Evolutionary conservation across 1,284 basidiomycete species (phyloP).

Genomic region (Omphalotus olearius): DNA sequence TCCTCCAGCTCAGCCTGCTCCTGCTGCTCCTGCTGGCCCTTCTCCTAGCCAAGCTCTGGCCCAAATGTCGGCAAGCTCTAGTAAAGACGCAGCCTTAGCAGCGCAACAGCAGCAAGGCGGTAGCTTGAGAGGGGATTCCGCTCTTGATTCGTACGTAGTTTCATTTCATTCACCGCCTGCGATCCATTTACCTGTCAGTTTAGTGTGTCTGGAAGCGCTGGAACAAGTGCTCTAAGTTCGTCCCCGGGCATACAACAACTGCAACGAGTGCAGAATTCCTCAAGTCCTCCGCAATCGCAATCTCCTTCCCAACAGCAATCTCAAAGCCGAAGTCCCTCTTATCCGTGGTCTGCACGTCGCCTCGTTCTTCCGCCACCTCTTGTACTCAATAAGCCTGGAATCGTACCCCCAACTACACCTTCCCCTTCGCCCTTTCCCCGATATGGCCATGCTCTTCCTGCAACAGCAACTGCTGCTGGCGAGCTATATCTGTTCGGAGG

Average conservation of each 20-base stretch:
- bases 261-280: constrained; percentile 27
- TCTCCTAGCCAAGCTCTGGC: constrained; percentile 63
- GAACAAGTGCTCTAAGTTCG: constrained; percentile 4
- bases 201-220: constrained; percentile 3
- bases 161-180: neutral
- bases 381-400: constrained; percentile 56
- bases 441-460: constrained; percentile 95
- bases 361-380: constrained; percentile 63
- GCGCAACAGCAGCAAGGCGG: constrained; percentile 24
- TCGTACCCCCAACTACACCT: constrained; percentile 52
- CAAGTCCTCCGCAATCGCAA: constrained; percentile 22
- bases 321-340: constrained; percentile 50
- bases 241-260: constrained; percentile 25
- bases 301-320: constrained; percentile 31
- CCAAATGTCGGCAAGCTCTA: constrained; percentile 40
- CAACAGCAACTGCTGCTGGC: constrained; percentile 74
- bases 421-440: constrained; percentile 91
- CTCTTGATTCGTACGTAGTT: constrained; percentile 6
- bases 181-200: neutral
- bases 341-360: constrained; percentile 75
- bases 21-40: constrained; percentile 40
- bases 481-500: constrained; percentile 98
- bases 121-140: constrained; percentile 2
- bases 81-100: constrained; percentile 14
- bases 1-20: constrained; percentile 32